A percentile compares a stretch with the other conserved stretches of the same genome.
Conservation (phyloP, 2,329 filamentous ascomycete species). For the Cladorrhinum sp. region DNA sequence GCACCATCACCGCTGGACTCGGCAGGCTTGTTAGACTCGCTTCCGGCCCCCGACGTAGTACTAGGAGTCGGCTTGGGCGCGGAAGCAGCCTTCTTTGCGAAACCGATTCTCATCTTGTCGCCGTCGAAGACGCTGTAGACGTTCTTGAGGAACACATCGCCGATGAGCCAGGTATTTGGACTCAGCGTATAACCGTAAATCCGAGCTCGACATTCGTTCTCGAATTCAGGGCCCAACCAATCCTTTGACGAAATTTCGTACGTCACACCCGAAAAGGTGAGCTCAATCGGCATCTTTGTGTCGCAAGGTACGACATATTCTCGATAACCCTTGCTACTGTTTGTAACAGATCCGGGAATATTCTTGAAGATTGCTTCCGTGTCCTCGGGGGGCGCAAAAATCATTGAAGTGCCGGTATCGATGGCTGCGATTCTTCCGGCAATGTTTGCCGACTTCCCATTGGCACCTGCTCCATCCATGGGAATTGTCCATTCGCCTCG, state of each 20-base stretch:
- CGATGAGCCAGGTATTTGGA: slow-evolving; percentile 76
- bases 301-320: slow-evolving; percentile 73
- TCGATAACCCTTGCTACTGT: slow-evolving; percentile 47
- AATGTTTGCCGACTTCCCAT: slow-evolving; percentile 56
- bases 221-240: slow-evolving; percentile 54
- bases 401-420: slow-evolving; percentile 79
- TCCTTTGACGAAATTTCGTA: slow-evolving; percentile 69
- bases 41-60: background rate
- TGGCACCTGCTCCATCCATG: slow-evolving; percentile 62
- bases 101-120: slow-evolving; percentile 61
- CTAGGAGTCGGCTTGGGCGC: slow-evolving; percentile 24
- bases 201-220: slow-evolving; percentile 64
- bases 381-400: slow-evolving; percentile 67
- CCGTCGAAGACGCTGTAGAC: slow-evolving; percentile 84
- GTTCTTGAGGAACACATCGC: slow-evolving; percentile 84
- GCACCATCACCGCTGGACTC: background rate
- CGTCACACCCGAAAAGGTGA: slow-evolving; percentile 65
- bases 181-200: slow-evolving; percentile 59
- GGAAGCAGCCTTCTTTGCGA: slow-evolving; percentile 35
- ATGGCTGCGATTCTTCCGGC: slow-evolving; percentile 62
- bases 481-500: slow-evolving; percentile 70
- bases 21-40: background rate
- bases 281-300: slow-evolving; percentile 56
- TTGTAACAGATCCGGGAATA: slow-evolving; percentile 58
- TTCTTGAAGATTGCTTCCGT: slow-evolving; percentile 65